Base-by-base conservation (phyloP, 352 stramenopile genomes). In the Pelagophyceae sp. region DNA sequence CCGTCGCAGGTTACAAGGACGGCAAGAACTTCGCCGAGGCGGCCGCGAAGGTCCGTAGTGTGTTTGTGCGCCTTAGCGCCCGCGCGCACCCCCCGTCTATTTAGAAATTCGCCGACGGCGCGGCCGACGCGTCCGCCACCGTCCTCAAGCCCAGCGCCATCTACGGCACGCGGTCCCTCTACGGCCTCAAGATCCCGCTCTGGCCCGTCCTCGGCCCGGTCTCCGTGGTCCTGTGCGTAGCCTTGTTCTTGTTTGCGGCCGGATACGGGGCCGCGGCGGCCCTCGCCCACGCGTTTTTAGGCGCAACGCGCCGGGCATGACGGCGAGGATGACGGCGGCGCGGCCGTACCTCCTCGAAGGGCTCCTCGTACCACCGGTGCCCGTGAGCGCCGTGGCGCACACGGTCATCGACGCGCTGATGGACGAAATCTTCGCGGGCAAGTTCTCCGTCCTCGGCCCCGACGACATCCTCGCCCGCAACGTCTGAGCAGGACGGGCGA, bases 101-200 rank as follows among this genome's bases (percentile, higher is more conserved):
- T 54, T 54, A 54, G 45, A 11, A 23, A 11, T 54, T 54, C 45
- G 45, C 45, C 11, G 45, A 23, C 61, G 61, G n/a, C 3, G 61
- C 29, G 61, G 20, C 15, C 19, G 69, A n/a, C 35, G 50, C 38
- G 11, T 6, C 2, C 33, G 76, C 64, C 29, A 32, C 76, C 0
- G 40, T 79, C 15, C 38, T 79, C 32, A 79, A 79, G 51, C 76
- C 76, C 32, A 51, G 32, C n/a, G 65, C 40, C 29, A 79, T 79
- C 31, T 79, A 79, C 76, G 76, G 76, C 35, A 79, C 76, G 32
- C 76, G 76, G 29, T 35, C 76, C 58, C n/a, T 23, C 6, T 27
- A 72, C 31, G 64, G 64, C 29, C 3, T 51, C 35, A 19, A 19
- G 6, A 72, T 72, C 27, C 64, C 64, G 19, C 64, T 72, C 15